Base-by-base conservation (phyloP, 257 asterid species). In the Solanum clarkiae region DNA sequence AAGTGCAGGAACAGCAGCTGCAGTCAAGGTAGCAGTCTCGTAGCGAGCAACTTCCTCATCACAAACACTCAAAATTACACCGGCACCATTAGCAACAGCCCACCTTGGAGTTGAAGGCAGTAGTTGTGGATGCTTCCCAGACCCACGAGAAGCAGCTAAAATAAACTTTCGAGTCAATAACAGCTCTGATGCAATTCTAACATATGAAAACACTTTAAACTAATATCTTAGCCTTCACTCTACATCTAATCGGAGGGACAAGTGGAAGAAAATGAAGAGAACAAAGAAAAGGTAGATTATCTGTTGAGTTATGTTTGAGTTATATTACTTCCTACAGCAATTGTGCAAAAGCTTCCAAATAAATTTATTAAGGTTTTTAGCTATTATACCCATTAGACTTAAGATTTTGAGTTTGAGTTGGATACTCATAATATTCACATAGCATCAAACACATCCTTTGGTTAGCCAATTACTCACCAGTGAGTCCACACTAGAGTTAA, bases 11-110 rank as follows among this genome's bases (percentile, higher is more conserved):
- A 97, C 99, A 88, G 99, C 98, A 75, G 92, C 98, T 44, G 98
- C 98, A 44, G 99, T 97, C 88, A 97, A 91, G 81, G 96, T 92
- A 86, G 98, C 97, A 84, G 99, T 95, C 92, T 95, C 99, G 80
- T 97, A 94, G 81, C 96, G 99, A 89, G 95, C 93, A 85, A 94
- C 99, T 92, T 97, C 99, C 86, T 95, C 99, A 7, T 97, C 99
- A 87, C 99, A 97, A 85, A 97, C 99, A 85, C 99, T 97, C 77
- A 97, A 93, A 88, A 97, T 97, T 70, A 97, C 99, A 85, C 99
- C 99, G 80, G 99, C 99, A 17, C 98, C 99, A 88, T 97, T 97
- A 86, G 99, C 99, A 90, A 94, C 98, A 45, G 99, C 99, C 99
- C 99, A 97, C 89, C 99, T 92, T 36, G 99, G 99, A 85, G 98